A percentile compares a stretch with the other conserved stretches of the same genome.
Evolutionary conservation across 768 basidiomycete genomes (phyloP).

Genomic region (Cantharellus anzutake): DNA sequence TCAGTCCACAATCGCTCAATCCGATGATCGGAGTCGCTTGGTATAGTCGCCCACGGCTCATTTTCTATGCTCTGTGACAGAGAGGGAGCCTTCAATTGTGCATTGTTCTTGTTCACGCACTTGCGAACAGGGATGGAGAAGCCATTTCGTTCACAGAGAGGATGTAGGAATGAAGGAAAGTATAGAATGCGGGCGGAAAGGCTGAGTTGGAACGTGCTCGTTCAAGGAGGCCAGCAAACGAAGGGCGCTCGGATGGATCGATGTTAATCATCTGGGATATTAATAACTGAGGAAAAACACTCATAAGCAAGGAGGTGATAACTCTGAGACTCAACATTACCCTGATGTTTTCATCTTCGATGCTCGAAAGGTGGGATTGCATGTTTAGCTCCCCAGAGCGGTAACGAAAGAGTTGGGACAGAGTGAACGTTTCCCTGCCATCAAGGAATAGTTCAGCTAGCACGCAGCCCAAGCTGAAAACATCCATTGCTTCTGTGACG

Average conservation of each 20-base stretch:
- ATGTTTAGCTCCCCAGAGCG: constrained; percentile 67
- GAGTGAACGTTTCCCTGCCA: constrained; percentile 78
- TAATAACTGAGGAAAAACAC: constrained; percentile 35
- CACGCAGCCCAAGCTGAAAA: constrained; percentile 88
- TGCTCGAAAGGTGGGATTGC: constrained; percentile 45
- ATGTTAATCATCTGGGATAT: constrained; percentile 82
- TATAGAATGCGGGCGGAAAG: constrained; percentile 87
- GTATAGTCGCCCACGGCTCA: constrained; percentile 16
- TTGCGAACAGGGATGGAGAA: constrained; percentile 23
- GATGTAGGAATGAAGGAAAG: constrained; percentile 82
- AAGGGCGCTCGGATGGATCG: constrained; percentile 55
- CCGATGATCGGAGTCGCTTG: constrained; percentile 68
- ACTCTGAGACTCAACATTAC: constrained; percentile 21
- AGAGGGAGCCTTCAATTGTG: background rate
- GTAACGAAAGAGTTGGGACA: constrained; percentile 92
- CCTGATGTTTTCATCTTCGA: constrained; percentile 66
- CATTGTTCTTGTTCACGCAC: background rate
- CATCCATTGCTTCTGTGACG: constrained; percentile 93
- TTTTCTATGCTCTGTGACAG: background rate
- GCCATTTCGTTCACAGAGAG: constrained; percentile 57
- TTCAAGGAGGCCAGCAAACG: constrained; percentile 63
- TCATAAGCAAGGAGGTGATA: background rate
- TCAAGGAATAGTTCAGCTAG: constrained; percentile 92
- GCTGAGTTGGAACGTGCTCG: constrained; percentile 48
- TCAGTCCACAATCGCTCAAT: constrained; percentile 76